Base-by-base conservation (phyloP, 768 basidiomycete species). In the Pulveroboletus frians region DNA sequence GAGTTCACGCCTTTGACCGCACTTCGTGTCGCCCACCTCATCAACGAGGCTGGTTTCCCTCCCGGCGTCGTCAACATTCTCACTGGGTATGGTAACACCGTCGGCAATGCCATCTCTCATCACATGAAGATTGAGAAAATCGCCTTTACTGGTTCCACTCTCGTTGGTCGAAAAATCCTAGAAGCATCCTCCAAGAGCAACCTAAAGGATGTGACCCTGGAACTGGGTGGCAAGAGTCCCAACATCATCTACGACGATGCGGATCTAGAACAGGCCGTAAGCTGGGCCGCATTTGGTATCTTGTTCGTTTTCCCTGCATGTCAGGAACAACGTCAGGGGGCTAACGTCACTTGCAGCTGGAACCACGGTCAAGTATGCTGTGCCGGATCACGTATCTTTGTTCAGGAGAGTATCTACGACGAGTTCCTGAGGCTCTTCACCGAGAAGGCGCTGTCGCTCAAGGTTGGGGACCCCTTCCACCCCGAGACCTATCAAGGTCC, bases 81-180 rank as follows among this genome's bases (percentile, higher is more conserved):
- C 37, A 78, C 76, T 1, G 90, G 89, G 15, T 83, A 83, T 59
- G 92, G 91, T 34, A 49, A 71, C 29, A 81, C 78, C 8, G 85
- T 79, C 20, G 88, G 89, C 0, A 66, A 82, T 34, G 85, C 88
- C 15, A 83, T 94, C 53, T 64, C 77, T 4, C 72, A 75, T 39
- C 86, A 90, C 69, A 74, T 73, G 57, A 67, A 68, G 9, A 83
- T 90, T 53, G 74, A 79, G 44, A 89, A 88, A 67, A 69, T 92
- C 26, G 85, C 90, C 0, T 94, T 95, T 72, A 95, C 92, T 0
- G 92, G 91, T 3, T 86, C 84, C 50, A 89, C 88, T 2, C 71
- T 83, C 35, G 80, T 84, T 20, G 92, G 93, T 9, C 78, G 89
- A 10, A 83, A 81, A 57, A 76, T 95, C 61, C 74, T 92, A 75